These are phyloP conservation scores for Phytophthora agathidicida DNA, from an alignment of 352 stramenopile species.

Conservation along the genomic window DNA sequence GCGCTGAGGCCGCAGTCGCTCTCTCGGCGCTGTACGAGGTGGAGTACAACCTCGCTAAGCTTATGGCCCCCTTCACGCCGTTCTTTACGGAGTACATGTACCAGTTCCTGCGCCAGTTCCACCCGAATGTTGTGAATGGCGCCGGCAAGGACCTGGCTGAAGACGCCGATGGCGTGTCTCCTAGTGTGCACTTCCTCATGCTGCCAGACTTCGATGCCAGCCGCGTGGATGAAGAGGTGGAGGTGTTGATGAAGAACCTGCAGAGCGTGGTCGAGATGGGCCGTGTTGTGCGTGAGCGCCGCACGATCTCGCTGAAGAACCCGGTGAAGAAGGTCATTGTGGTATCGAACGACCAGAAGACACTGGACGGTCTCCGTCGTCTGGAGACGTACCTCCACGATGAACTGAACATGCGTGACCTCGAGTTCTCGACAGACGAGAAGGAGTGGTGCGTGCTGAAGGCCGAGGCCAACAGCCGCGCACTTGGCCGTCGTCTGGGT, in stretches of 20 bases:
- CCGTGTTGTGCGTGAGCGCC: slow-evolving; percentile 95
- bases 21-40: slow-evolving; percentile 98
- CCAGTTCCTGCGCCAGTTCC: slow-evolving; percentile 97
- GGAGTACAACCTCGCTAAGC: slow-evolving; percentile 92
- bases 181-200: slow-evolving; percentile 97
- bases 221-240: slow-evolving; percentile 93
- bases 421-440: slow-evolving; percentile 91
- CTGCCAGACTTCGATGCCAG: slow-evolving; percentile 94
- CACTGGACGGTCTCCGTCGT: slow-evolving; percentile 76
- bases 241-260: slow-evolving; percentile 95
- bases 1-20: slow-evolving; percentile 82
- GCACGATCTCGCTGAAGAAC: slow-evolving; percentile 97
- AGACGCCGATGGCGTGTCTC: slow-evolving; percentile 92
- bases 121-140: slow-evolving; percentile 85
- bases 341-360: slow-evolving; percentile 88
- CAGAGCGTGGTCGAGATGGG: slow-evolving; percentile 97
- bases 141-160: slow-evolving; percentile 83
- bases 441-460: slow-evolving; percentile 94
- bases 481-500: slow-evolving; percentile 96
- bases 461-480: slow-evolving; percentile 94
- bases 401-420: slow-evolving; percentile 97
- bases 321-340: slow-evolving; percentile 97
- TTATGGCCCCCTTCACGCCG: slow-evolving; percentile 99
- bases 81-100: slow-evolving; percentile 99
- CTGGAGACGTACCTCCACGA: slow-evolving; percentile 96